Conservation (phyloP, 164 flowering plant species). For the Euptelea pleiosperma region DNA sequence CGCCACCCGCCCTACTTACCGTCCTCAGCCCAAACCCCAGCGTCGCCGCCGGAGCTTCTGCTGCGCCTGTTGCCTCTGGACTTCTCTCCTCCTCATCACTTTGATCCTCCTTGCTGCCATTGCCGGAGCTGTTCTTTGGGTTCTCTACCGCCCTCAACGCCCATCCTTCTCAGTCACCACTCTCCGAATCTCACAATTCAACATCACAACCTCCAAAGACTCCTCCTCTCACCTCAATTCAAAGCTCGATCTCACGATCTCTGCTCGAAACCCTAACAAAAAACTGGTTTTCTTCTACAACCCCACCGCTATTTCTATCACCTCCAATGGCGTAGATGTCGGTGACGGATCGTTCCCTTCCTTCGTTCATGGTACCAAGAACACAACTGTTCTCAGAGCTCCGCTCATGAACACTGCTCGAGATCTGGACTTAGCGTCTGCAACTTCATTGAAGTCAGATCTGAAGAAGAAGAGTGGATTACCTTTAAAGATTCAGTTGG, state of each 20-base stretch:
- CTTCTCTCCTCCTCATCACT: constrained; percentile 37
- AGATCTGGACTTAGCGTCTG: constrained; percentile 26
- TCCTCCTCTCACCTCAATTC: constrained; percentile 31
- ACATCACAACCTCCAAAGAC: constrained; percentile 43
- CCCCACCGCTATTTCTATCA: constrained; percentile 32
- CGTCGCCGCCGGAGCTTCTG: constrained; percentile 52
- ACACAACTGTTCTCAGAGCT: constrained; percentile 40
- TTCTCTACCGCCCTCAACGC: constrained; percentile 76
- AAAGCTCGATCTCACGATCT: constrained; percentile 40
- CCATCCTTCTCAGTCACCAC: constrained; percentile 63
- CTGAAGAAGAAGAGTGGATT: constrained; percentile 54
- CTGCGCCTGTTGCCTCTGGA: constrained; percentile 59
- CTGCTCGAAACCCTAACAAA: constrained; percentile 67
- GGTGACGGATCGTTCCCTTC: constrained; percentile 30
- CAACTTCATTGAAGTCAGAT: constrained; percentile 29
- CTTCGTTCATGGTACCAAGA: constrained; percentile 32
- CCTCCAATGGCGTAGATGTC: constrained; percentile 31
- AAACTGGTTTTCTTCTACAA: constrained; percentile 53
- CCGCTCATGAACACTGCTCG: constrained; percentile 19
- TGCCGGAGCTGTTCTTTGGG: constrained; percentile 50
- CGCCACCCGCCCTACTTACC: constrained; percentile 61
- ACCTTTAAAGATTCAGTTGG: constrained; percentile 47
- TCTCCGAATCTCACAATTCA: constrained; percentile 55
- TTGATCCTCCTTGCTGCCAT: constrained; percentile 47
- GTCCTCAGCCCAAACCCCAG: constrained; percentile 49